phyloP scores from a whole-genome alignment of 805 yeast species.

The Metschnikowia henanensis region DNA sequence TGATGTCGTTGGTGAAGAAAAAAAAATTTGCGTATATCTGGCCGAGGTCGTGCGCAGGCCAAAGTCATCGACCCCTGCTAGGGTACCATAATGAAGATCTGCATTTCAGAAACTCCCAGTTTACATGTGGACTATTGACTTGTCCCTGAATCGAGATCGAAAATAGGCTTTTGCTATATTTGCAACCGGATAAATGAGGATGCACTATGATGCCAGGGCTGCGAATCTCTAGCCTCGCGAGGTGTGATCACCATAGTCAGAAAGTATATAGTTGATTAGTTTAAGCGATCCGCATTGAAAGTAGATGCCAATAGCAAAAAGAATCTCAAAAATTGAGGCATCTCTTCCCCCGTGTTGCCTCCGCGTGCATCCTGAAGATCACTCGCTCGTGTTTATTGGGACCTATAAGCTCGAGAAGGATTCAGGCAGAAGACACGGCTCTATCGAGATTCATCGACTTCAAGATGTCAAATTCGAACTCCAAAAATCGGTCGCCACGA shows the following conservation, averaged over 20 bases:
- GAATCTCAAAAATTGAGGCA: slow-evolving; percentile 34
- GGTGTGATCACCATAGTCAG: neutral
- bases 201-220: too few relatives aligned
- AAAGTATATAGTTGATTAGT: neutral
- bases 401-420: slow-evolving; percentile 71
- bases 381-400: slow-evolving; percentile 59
- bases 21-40: slow-evolving; percentile 3
- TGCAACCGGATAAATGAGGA: too few relatives aligned
- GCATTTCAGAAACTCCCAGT: neutral
- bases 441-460: slow-evolving; percentile 44
- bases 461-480: slow-evolving; percentile 15
- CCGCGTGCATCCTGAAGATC: slow-evolving; percentile 53
- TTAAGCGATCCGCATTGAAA: neutral
- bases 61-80: too few relatives aligned
- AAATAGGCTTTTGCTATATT: too few relatives aligned
- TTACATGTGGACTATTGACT: too few relatives aligned
- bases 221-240: neutral
- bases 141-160: too few relatives aligned
- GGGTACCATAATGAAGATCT: too few relatives aligned
- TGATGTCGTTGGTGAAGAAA: neutral
- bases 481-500: slow-evolving; percentile 30
- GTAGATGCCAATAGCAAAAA: slow-evolving; percentile 10
- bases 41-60: slow-evolving; percentile 9
- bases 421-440: slow-evolving; percentile 63
- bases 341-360: slow-evolving; percentile 84